phyloP scores from a whole-genome alignment of 1,284 basidiomycete species.

The Xerocomus tenax region DNA sequence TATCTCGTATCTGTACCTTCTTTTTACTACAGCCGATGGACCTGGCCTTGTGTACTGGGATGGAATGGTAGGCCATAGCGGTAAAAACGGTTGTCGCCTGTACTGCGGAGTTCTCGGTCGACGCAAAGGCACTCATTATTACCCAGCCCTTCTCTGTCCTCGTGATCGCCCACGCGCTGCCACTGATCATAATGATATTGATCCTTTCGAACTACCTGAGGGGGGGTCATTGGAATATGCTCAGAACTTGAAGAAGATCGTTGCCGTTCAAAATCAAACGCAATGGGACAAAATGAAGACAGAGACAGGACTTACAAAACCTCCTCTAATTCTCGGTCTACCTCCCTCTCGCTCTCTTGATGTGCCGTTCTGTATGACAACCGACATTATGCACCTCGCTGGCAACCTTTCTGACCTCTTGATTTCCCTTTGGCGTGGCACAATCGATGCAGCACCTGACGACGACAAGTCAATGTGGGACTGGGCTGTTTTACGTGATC shows the following conservation, averaged over 20 bases:
- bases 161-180: background rate
- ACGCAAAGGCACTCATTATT: background rate
- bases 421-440: background rate
- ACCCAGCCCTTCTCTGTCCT: background rate
- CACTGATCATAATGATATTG: slow-evolving; percentile 4
- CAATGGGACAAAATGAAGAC: slow-evolving; percentile 9
- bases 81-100: background rate
- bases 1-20: background rate
- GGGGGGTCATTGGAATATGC: background rate
- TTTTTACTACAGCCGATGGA: background rate
- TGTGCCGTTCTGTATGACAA: slow-evolving; percentile 9
- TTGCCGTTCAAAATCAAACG: background rate
- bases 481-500: background rate
- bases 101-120: background rate
- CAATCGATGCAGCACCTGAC: background rate
- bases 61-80: background rate
- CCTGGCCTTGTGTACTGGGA: background rate
- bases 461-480: slow-evolving; percentile 1
- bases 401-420: background rate
- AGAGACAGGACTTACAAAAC: slow-evolving; percentile 14
- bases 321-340: slow-evolving; percentile 13
- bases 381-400: slow-evolving; percentile 1
- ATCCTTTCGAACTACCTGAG: background rate
- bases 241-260: slow-evolving; percentile 2
- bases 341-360: background rate